phyloP scores from a whole-genome alignment of 768 basidiomycete species.

The Myochromella boudieri region DNA sequence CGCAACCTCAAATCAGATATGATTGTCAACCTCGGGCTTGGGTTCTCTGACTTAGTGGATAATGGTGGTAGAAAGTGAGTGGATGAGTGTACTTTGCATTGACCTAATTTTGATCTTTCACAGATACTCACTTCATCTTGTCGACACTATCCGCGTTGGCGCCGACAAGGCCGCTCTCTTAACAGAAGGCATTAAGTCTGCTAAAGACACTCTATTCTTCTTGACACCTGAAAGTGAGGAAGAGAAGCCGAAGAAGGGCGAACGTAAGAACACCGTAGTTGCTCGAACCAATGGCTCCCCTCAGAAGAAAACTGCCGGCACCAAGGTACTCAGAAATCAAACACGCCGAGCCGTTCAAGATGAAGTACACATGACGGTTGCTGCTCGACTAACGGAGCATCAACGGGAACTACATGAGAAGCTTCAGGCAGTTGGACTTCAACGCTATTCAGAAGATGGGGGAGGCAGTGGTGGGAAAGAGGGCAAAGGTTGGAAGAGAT shows the following conservation, averaged over 20 bases:
- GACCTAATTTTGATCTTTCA: not conserved
- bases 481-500: slow-evolving; percentile 92
- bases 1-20: slow-evolving; percentile 74
- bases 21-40: slow-evolving; percentile 83
- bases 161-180: slow-evolving; percentile 63
- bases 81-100: slow-evolving; percentile 2
- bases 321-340: slow-evolving; percentile 88
- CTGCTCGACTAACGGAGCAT: slow-evolving; percentile 82
- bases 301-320: slow-evolving; percentile 68
- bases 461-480: slow-evolving; percentile 75
- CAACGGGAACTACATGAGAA: slow-evolving; percentile 79
- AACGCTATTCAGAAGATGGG: slow-evolving; percentile 81
- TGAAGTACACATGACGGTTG: slow-evolving; percentile 76
- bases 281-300: slow-evolving; percentile 68
- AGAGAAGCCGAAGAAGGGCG: slow-evolving; percentile 53
- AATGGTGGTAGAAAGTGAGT: slow-evolving; percentile 74
- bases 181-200: slow-evolving; percentile 81
- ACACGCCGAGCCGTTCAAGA: slow-evolving; percentile 85
- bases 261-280: slow-evolving; percentile 50
- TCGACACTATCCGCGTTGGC: slow-evolving; percentile 85
- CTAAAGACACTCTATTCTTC: slow-evolving; percentile 90
- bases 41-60: slow-evolving; percentile 82
- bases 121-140: slow-evolving; percentile 86
- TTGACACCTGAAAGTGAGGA: slow-evolving; percentile 63
- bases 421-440: slow-evolving; percentile 77